These are phyloP conservation scores for Stentor roeselii DNA, from an alignment of 73 alveolate species.

Conservation along the genomic window DNA sequence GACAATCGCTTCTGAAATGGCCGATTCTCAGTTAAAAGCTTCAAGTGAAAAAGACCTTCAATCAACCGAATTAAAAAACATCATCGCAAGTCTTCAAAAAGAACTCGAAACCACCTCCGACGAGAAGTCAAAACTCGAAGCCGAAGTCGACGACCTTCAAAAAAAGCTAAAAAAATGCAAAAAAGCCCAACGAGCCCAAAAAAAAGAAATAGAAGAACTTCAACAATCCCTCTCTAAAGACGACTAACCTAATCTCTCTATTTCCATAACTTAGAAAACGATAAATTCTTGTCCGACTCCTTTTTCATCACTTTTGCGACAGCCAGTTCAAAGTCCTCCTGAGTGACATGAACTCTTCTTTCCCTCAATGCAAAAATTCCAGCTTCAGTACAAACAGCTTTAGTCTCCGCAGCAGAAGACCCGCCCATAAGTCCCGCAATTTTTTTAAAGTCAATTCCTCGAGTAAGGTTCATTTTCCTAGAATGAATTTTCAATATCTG, in stretches of 20 bases:
- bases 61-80: neutral
- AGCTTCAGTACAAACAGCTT: slow-evolving; percentile 97
- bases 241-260: slow-evolving; percentile 4
- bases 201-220: neutral
- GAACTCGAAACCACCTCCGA: neutral
- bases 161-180: neutral
- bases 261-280: slow-evolving; percentile 81
- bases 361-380: slow-evolving; percentile 99
- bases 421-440: slow-evolving; percentile 95
- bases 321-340: slow-evolving; percentile 99
- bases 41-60: neutral
- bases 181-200: neutral
- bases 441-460: slow-evolving; percentile 93
- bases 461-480: slow-evolving; percentile 93
- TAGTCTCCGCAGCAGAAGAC: slow-evolving; percentile 99
- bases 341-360: slow-evolving; percentile 99
- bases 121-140: neutral
- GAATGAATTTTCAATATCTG: slow-evolving; percentile 98
- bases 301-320: slow-evolving; percentile 99
- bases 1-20: neutral
- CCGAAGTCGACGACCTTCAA: neutral
- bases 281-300: slow-evolving; percentile 97
- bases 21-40: neutral
- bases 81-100: too few relatives aligned
- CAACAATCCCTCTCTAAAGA: neutral